Base-by-base conservation (phyloP, 1,139 yeast genomes). In the Pichia cactophila region DNA sequence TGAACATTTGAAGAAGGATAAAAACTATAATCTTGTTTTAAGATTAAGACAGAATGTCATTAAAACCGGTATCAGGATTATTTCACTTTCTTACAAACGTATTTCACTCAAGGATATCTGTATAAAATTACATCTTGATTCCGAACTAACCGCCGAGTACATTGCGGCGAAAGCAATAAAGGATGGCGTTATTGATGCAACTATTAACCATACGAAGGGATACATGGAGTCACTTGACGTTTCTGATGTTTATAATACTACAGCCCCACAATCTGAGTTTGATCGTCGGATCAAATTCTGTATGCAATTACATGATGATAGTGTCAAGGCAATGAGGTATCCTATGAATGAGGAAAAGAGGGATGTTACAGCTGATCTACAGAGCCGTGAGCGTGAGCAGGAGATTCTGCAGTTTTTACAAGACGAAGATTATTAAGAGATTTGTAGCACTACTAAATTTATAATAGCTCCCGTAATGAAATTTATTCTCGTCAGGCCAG, bases 151-250 rank as follows among this genome's bases (percentile, higher is more conserved):
- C 59, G 95, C 97, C 1, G 99, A 94, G 70, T 94, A 92, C 66
- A 90, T 92, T 65, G 96, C 92, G 36, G 87, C 96, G 39, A 92
- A 94, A 70, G 95, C 97, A 36, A 92, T 94, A 54, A 82, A 96
- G 62, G 99, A 94, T 66, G 97, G 96, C 50, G 98, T 94, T 47
- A 88, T 94, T 66, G 98, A 92, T 62, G 98, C 98, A 5, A 80
- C 82, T 48, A 85, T 94, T 58, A 87, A 92, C 64, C 97, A 90
- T 68, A 89, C 87, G 65, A 76, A 80, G 57, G 97, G 97, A 1
- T 90, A 73, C 65, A 89, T 94, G 87, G 92, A 89, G 69, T 85
- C 95, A 38, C 84, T 82, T 58, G 97, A 90, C 66, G 73, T 88
- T 49, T 71, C 82, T 60, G 96, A 94, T 66, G 79, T 90, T 43